Conservation (phyloP, 129 eudicot genomes). For the Mikania micrantha region DNA sequence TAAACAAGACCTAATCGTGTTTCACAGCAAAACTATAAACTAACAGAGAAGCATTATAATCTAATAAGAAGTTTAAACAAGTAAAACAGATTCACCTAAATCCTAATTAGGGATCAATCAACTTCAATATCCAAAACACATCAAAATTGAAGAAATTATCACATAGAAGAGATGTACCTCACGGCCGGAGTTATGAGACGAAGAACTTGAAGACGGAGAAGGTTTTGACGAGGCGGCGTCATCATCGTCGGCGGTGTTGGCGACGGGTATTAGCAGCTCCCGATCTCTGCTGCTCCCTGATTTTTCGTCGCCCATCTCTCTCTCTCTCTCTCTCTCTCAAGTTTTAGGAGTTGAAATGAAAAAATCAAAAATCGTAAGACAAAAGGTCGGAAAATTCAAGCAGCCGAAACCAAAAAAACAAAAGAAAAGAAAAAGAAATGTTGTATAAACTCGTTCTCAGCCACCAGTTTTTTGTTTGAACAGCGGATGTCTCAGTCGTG, state of each 20-base stretch:
- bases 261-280: constrained; percentile 82
- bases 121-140: neutral
- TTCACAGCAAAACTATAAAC: neutral
- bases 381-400: neutral
- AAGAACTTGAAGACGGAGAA: constrained; percentile 47
- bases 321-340: constrained; percentile 1
- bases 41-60: neutral
- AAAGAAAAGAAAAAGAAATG: too few relatives aligned
- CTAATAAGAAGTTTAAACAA: neutral
- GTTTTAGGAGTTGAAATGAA: neutral
- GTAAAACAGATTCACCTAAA: constrained; percentile 12
- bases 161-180: constrained; percentile 40
- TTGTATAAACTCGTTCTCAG: too few relatives aligned
- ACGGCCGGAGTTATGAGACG: constrained; percentile 78
- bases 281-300: constrained; percentile 68
- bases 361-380: neutral
- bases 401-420: too few relatives aligned
- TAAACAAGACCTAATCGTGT: neutral
- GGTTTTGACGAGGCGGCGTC: constrained; percentile 47
- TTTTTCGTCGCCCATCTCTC: constrained; percentile 72
- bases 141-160: constrained; percentile 1
- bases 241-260: constrained; percentile 45
- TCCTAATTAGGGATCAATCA: constrained; percentile 6
- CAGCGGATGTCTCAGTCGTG: too few relatives aligned
- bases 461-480: too few relatives aligned